These are phyloP conservation scores for Trametes maxima DNA, from an alignment of 768 basidiomycete species.

Conservation along the genomic window DNA sequence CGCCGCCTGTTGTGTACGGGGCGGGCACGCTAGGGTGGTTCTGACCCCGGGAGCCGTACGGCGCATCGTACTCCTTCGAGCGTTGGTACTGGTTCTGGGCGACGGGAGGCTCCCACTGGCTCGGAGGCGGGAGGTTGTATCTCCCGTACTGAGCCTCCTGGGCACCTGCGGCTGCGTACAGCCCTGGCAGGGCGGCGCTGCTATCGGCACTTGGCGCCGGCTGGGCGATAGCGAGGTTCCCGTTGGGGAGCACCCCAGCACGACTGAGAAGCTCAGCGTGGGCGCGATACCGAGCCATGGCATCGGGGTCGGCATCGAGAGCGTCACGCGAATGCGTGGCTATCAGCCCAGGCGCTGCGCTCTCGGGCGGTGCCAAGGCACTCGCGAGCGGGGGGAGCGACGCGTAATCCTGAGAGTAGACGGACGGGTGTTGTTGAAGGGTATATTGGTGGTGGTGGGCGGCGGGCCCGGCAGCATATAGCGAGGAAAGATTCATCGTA, in stretches of 20 bases:
- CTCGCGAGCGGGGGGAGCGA: constrained; percentile 21
- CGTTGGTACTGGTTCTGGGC: constrained; percentile 19
- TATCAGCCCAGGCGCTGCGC: background rate
- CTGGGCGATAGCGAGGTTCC: constrained; percentile 11
- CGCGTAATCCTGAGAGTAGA: constrained; percentile 34
- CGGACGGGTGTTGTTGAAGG: constrained; percentile 33
- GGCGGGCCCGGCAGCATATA: constrained; percentile 32
- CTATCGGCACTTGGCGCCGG: constrained; percentile 14
- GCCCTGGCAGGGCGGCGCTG: constrained; percentile 16
- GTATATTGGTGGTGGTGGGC: constrained; percentile 18
- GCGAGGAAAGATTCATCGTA: constrained; percentile 33
- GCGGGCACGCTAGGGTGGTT: constrained; percentile 12
- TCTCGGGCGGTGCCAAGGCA: constrained; percentile 12
- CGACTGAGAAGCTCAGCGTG: constrained; percentile 49
- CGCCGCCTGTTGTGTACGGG: constrained; percentile 15
- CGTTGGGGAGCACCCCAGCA: constrained; percentile 32
- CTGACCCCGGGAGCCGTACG: constrained; percentile 14
- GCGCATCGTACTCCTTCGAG: constrained; percentile 19
- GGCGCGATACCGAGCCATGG: constrained; percentile 48
- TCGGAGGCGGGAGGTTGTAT: constrained; percentile 13
- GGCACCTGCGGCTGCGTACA: constrained; percentile 14
- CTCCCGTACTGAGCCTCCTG: constrained; percentile 18
- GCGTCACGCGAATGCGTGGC: constrained; percentile 6
- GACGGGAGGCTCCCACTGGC: constrained; percentile 18
- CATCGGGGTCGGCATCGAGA: constrained; percentile 35